These are phyloP conservation scores for Goffeauzyma gilvescens DNA, from an alignment of 768 basidiomycete genomes.

Conservation along the genomic window DNA sequence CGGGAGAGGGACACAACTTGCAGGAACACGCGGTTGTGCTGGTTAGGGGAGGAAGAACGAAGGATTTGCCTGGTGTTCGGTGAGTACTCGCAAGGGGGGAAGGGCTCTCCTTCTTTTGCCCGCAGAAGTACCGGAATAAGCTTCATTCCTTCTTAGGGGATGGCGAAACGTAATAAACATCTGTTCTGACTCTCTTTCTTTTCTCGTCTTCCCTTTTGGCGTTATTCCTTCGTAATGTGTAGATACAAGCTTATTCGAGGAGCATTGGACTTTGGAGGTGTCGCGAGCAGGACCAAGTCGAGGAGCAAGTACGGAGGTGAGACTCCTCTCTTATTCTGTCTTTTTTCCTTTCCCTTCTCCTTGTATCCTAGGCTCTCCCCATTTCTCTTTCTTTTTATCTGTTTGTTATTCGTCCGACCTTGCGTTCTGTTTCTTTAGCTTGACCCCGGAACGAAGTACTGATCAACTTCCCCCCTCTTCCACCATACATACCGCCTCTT, in stretches of 20 bases:
- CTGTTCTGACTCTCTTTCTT: neutral
- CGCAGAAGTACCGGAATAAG: too few relatives aligned
- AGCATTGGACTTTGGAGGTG: slow-evolving; percentile 73
- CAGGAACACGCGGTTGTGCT: slow-evolving; percentile 95
- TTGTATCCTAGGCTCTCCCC: neutral
- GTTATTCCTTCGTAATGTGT: neutral
- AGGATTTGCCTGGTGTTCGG: slow-evolving; percentile 96
- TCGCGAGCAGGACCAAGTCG: slow-evolving; percentile 58
- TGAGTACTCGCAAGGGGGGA: slow-evolving; percentile 35
- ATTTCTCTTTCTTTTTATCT: too few relatives aligned
- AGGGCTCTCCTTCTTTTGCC: too few relatives aligned
- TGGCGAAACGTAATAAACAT: too few relatives aligned
- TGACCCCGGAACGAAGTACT: slow-evolving; percentile 4
- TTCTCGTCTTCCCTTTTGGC: fast-evolving
- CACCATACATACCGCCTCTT: too few relatives aligned
- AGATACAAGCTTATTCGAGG: slow-evolving; percentile 94
- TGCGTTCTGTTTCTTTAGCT: too few relatives aligned
- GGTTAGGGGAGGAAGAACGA: slow-evolving; percentile 82
- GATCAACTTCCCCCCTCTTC: neutral
- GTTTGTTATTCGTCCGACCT: neutral
- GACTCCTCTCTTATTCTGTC: slow-evolving; percentile 12
- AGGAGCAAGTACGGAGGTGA: slow-evolving; percentile 85
- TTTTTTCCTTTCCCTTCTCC: neutral
- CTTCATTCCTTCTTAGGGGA: too few relatives aligned
- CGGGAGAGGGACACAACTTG: slow-evolving; percentile 90